Percentiles rank a stretch among this genome's conserved stretches.
Evolutionary conservation across 805 yeast species (phyloP).

Genomic region (Starmera pachycereana): DNA sequence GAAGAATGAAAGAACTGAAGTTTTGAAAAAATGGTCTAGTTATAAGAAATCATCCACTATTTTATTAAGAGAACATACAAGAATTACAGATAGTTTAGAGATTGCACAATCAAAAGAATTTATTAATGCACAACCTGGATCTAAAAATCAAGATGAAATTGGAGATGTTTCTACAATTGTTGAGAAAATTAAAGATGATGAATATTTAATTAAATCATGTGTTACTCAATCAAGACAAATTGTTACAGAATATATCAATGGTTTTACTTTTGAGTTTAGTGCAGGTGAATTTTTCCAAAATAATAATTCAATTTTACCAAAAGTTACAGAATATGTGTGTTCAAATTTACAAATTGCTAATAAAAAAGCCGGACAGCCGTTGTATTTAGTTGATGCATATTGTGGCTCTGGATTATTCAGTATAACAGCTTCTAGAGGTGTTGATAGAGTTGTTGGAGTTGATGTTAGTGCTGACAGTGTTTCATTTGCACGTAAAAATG

Average conservation of each 20-base stretch:
- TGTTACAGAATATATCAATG: slow-evolving; percentile 68
- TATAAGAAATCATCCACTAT: slow-evolving; percentile 80
- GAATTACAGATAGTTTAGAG: slow-evolving; percentile 16
- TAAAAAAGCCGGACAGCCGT: slow-evolving; percentile 32
- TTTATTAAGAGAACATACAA: slow-evolving; percentile 70
- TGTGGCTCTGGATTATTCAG: slow-evolving; percentile 95
- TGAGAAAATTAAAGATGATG: slow-evolving; percentile 20
- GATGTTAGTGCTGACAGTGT: slow-evolving; percentile 90
- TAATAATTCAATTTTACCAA: slow-evolving; percentile 82
- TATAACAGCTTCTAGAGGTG: slow-evolving; percentile 72
- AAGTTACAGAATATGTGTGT: slow-evolving; percentile 73
- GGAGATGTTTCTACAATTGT: slow-evolving; percentile 27
- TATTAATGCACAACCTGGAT: slow-evolving; percentile 31
- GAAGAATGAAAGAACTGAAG: slow-evolving; percentile 51
- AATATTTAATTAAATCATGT: slow-evolving; percentile 49
- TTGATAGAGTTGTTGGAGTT: slow-evolving; percentile 83
- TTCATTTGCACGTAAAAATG: slow-evolving; percentile 76
- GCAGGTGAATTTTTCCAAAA: slow-evolving; percentile 97
- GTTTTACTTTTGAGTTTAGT: slow-evolving; percentile 72
- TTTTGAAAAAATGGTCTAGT: slow-evolving; percentile 32
- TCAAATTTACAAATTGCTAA: slow-evolving; percentile 45
- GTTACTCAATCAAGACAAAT: slow-evolving; percentile 71
- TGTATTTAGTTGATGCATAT: slow-evolving; percentile 84
- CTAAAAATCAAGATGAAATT: slow-evolving; percentile 24
- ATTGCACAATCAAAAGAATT: slow-evolving; percentile 18